These are phyloP conservation scores for Aquilaria yunnanensis DNA, from an alignment of 345 rosid genomes.

Conservation along the genomic window DNA sequence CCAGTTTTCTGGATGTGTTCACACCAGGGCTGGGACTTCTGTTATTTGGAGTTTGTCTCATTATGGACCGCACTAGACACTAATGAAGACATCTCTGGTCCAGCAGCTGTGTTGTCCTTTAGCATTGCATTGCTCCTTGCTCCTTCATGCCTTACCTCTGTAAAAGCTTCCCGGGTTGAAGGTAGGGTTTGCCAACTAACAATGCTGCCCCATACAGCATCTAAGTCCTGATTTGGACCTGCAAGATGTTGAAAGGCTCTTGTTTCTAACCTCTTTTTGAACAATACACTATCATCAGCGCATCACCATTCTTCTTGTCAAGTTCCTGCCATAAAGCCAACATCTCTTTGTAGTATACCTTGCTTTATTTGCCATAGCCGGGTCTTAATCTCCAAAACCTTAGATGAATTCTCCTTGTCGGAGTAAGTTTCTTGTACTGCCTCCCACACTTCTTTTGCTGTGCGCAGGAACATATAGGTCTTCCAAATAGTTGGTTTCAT, in stretches of 20 bases:
- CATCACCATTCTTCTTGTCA: neutral
- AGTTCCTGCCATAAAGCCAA: neutral
- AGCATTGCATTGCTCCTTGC: neutral
- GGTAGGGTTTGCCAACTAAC: neutral
- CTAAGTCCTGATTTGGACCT: neutral
- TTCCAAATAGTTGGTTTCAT: neutral
- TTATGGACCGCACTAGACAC: too few species aligned
- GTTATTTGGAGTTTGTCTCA: too few species aligned
- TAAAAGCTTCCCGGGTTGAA: neutral
- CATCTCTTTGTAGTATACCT: constrained; percentile 4
- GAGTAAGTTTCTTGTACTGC: neutral
- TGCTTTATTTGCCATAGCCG: neutral
- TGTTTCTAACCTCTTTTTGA: neutral
- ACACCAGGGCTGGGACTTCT: neutral
- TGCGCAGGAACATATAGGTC: neutral
- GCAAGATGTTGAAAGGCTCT: neutral
- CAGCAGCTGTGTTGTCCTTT: neutral
- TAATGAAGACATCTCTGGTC: too few species aligned
- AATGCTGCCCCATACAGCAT: neutral
- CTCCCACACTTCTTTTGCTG: constrained; percentile 5
- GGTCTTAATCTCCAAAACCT: neutral
- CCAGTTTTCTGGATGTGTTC: neutral
- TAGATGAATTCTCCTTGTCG: neutral
- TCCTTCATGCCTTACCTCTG: neutral
- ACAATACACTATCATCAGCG: neutral